A percentile compares a stretch with the other conserved stretches of the same genome.
Conservation (phyloP, 2,329 filamentous ascomycete species). For the Rugonectria rugulosa region DNA sequence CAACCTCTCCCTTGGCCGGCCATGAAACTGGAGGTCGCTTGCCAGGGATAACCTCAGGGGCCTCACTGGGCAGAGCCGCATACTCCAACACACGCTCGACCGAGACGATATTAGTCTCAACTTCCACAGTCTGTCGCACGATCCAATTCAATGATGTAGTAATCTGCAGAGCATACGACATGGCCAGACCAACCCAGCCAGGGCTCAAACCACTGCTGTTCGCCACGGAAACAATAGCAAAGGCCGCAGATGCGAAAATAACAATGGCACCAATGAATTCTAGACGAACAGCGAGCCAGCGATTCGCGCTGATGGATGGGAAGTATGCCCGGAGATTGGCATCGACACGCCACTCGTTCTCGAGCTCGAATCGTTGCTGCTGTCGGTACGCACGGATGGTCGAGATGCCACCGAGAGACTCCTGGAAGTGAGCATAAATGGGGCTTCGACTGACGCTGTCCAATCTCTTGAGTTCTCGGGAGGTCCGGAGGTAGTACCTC, state of each 20-base stretch:
- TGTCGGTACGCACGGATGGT: conserved; percentile 96
- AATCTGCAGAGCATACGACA: conserved; percentile 98
- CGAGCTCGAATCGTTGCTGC: conserved; percentile 83
- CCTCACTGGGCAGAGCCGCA: conserved; percentile 87
- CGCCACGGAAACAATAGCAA: conserved; percentile 82
- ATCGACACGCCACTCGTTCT: conserved; percentile 98
- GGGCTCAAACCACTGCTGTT: conserved; percentile 68
- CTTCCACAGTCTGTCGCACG: conserved; percentile 96
- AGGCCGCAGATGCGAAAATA: conserved; percentile 84
- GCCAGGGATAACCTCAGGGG: conserved; percentile 90
- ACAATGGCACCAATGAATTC: conserved; percentile 96
- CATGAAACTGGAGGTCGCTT: conserved; percentile 87
- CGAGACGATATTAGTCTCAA: conserved; percentile 99
- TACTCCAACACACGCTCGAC: conserved; percentile 98
- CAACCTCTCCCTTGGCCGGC: conserved; percentile 87
- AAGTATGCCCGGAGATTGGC: conserved; percentile 94
- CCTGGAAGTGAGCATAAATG: conserved; percentile 98
- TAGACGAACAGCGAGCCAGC: conserved; percentile 93
- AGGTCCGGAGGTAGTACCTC: conserved; percentile 95
- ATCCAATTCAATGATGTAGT: conserved; percentile 99
- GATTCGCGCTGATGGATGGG: conserved; percentile 90
- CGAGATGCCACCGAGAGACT: conserved; percentile 90
- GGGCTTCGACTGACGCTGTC: conserved; percentile 96
- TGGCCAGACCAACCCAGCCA: conserved; percentile 87
- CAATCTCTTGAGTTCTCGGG: conserved; percentile 92